Conservation (phyloP, 2,329 filamentous ascomycete species). For the Zopfia rhizophila region DNA sequence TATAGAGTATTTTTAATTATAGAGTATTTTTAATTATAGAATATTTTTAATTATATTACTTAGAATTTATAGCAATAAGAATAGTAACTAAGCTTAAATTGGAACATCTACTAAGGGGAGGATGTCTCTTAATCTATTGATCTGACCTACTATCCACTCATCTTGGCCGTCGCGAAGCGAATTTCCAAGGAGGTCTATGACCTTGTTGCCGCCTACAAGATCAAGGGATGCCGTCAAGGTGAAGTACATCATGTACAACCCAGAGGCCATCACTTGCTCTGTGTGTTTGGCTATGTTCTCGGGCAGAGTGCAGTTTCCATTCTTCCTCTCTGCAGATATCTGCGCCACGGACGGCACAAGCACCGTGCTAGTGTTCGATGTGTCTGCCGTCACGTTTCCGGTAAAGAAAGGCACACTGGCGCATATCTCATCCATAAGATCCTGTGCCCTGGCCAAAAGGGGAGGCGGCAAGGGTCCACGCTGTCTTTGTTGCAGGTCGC, state of each 20-base stretch:
- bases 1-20: too few relatives aligned
- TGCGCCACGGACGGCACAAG: constrained; percentile 5
- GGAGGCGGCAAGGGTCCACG: too few relatives aligned
- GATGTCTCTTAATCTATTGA: constrained; percentile 4
- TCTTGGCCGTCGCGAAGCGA: constrained; percentile 6
- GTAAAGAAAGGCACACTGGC: too few relatives aligned
- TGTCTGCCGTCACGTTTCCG: too few relatives aligned
- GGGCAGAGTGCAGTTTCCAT: constrained; percentile 4
- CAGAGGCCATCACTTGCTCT: constrained; percentile 5
- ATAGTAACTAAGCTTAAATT: too few relatives aligned
- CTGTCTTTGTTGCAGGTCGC: too few relatives aligned
- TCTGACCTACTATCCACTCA: constrained; percentile 4
- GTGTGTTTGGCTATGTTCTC: constrained; percentile 5
- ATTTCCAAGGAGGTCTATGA: constrained; percentile 6
- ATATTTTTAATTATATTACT: too few relatives aligned
- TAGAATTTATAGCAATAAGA: too few relatives aligned
- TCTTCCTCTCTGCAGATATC: constrained; percentile 6
- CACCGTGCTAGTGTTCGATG: too few relatives aligned
- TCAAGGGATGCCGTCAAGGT: constrained; percentile 5
- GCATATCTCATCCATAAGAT: too few relatives aligned
- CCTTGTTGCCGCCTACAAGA: constrained; percentile 4
- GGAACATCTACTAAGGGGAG: constrained; percentile 4
- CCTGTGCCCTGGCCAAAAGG: too few relatives aligned
- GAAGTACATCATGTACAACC: constrained; percentile 5
- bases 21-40: too few relatives aligned